Evolutionary conservation across 768 basidiomycete species (phyloP).

Genomic region (Pholiota molesta): DNA sequence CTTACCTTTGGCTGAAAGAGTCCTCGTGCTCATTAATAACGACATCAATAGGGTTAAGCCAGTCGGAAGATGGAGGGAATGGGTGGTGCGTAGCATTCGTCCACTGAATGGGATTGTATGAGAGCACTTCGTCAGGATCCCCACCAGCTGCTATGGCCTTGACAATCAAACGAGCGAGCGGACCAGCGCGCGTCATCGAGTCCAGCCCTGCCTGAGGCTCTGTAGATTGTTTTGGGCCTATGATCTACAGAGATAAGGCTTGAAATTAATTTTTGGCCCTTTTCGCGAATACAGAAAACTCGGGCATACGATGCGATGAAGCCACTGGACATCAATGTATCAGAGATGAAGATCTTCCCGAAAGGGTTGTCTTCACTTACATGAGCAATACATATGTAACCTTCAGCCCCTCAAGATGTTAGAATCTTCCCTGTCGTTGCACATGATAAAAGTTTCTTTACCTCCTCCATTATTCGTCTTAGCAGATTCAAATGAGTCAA

Average conservation of each 20-base stretch:
- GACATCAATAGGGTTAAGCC: slow-evolving; percentile 47
- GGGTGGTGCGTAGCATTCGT: slow-evolving; percentile 45
- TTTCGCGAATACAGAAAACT: neutral
- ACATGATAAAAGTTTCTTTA: slow-evolving; percentile 10
- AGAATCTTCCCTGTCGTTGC: neutral
- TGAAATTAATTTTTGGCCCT: neutral
- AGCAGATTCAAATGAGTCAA: neutral
- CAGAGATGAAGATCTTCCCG: slow-evolving; percentile 3
- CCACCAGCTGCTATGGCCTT: slow-evolving; percentile 42
- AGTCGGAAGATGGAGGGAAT: slow-evolving; percentile 44
- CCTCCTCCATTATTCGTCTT: slow-evolving; percentile 56
- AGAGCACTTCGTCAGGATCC: slow-evolving; percentile 46
- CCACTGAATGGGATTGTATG: slow-evolving; percentile 56
- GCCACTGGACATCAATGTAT: slow-evolving; percentile 34
- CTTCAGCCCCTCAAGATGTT: slow-evolving; percentile 13
- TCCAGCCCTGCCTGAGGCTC: slow-evolving; percentile 59
- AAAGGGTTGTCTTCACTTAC: slow-evolving; percentile 33
- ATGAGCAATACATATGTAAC: slow-evolving; percentile 63
- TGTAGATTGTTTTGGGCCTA: slow-evolving; percentile 52
- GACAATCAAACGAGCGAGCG: slow-evolving; percentile 53
- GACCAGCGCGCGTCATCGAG: slow-evolving; percentile 48
- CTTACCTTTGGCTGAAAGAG: slow-evolving; percentile 51
- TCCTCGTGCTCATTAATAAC: slow-evolving; percentile 52
- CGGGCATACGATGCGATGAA: slow-evolving; percentile 44
- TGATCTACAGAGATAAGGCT: slow-evolving; percentile 35